phyloP scores from a whole-genome alignment of 805 yeast species.

The Candida oleophila region DNA sequence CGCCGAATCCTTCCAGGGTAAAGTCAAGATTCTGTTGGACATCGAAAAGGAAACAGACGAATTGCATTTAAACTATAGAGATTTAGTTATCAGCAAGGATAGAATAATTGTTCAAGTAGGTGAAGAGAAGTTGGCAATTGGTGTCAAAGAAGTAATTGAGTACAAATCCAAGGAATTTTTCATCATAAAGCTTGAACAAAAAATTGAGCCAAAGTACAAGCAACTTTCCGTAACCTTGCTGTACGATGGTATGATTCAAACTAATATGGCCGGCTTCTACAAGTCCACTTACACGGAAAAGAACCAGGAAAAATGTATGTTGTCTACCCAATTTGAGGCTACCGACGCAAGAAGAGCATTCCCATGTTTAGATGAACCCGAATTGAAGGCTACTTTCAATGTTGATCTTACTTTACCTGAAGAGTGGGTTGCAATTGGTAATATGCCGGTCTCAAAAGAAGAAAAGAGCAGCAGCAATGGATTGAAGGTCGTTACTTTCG shows the following conservation, averaged over 20 bases:
- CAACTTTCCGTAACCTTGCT: constrained; percentile 26
- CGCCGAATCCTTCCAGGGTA: constrained; percentile 47
- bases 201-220: constrained; percentile 23
- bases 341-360: constrained; percentile 59
- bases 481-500: constrained; percentile 33
- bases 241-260: constrained; percentile 46
- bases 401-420: constrained; percentile 38
- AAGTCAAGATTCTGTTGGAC: constrained; percentile 46
- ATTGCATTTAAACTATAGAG: constrained; percentile 50
- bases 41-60: constrained; percentile 42
- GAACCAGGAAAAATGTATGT: constrained; percentile 37
- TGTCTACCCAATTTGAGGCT: constrained; percentile 58
- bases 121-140: constrained; percentile 20
- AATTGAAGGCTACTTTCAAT: constrained; percentile 53
- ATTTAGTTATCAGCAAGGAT: constrained; percentile 27
- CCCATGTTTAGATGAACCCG: constrained; percentile 60
- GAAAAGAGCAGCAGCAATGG: constrained; percentile 5
- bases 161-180: constrained; percentile 62
- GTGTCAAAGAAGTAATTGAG: constrained; percentile 18
- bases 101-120: constrained; percentile 21
- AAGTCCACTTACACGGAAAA: constrained; percentile 43
- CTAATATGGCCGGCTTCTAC: constrained; percentile 59
- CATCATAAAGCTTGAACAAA: constrained; percentile 53
- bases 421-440: constrained; percentile 43
- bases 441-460: constrained; percentile 39